A percentile compares a stretch with the other conserved stretches of the same genome.
These are phyloP conservation scores for Suillus ampliporus DNA, from an alignment of 768 basidiomycete species.

Conservation along the genomic window DNA sequence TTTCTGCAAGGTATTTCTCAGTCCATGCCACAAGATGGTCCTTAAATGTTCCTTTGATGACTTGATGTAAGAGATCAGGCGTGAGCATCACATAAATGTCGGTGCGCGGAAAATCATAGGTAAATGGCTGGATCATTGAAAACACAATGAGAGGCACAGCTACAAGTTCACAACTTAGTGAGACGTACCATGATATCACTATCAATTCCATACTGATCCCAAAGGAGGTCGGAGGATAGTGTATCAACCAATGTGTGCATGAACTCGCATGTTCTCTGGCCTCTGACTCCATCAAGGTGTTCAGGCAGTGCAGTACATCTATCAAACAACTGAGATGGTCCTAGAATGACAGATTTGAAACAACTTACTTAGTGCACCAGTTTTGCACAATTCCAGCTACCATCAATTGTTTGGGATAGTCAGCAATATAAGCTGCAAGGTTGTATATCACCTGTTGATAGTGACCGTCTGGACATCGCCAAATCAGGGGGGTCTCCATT, in stretches of 20 bases:
- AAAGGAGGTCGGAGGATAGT: conserved; percentile 35
- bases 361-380: conserved; percentile 42
- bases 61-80: conserved; percentile 53
- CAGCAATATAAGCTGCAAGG: conserved; percentile 45
- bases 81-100: too few species aligned
- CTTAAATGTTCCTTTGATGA: conserved; percentile 53
- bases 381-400: conserved; percentile 40
- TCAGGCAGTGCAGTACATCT: conserved; percentile 32
- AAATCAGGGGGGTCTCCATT: conserved; percentile 35
- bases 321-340: conserved; percentile 13
- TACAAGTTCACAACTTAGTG: not conserved
- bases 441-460: conserved; percentile 37
- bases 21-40: conserved; percentile 47
- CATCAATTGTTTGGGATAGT: conserved; percentile 45
- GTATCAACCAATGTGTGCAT: conserved; percentile 30
- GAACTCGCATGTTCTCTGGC: conserved; percentile 25
- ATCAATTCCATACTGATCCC: conserved; percentile 39
- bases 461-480: conserved; percentile 36
- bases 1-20: not conserved
- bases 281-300: conserved; percentile 30
- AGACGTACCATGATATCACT: not conserved
- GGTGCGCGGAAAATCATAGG: conserved; percentile 37
- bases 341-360: not conserved
- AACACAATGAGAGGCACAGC: not conserved
- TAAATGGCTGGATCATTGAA: not conserved